Base-by-base conservation (phyloP, 148 eudicot genomes). In the Bassia scoparia region DNA sequence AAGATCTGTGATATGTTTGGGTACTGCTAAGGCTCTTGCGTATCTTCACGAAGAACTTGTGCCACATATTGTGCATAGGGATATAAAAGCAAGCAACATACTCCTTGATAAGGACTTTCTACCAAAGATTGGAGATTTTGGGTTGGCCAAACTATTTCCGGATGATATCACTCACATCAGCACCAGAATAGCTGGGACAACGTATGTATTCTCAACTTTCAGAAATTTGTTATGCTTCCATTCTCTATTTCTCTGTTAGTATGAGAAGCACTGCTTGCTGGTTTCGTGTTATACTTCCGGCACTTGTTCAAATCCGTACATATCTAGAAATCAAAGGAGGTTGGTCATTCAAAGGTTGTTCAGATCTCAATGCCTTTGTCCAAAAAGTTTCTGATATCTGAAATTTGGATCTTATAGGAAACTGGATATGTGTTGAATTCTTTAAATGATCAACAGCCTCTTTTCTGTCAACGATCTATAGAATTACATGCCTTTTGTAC, bases 101-200 rank as follows among this genome's bases (percentile, higher is more conserved):
- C 93, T 94, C 64, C 96, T 91, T 58, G 97, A 86, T 74, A 62
- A 69, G 78, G 85, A 91, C 59, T 89, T 80, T 37, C 33, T 26
- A 50, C 94, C 99, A 9, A 95, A 95, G 79, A 89, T 92, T 73
- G 99, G 99, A 72, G 99, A 95, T 73, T 95, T 95, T 78, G 99
- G 99, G 70, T 81, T 95, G 88, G 99, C 99, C 54, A 95, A 89
- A 74, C 96, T 95, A 52, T 95, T 95, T 70, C 99, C 97, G 2
- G 99, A 95, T 35, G 79, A 84, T 70, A 82, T 95, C 30, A 95
- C 98, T 72, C 98, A 95, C 84, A 95, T 91, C 58, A 95, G 89
- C 85, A 95, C 98, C 23, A 83, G 72, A 82, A 74, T 95, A 72
- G 97, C 96, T 31, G 98, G 98, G 79, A 95, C 98, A 33, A 91